A percentile compares a stretch with the other conserved stretches of the same genome.
Conservation (phyloP, 257 asterid species). For the Eustoma russellianum region DNA sequence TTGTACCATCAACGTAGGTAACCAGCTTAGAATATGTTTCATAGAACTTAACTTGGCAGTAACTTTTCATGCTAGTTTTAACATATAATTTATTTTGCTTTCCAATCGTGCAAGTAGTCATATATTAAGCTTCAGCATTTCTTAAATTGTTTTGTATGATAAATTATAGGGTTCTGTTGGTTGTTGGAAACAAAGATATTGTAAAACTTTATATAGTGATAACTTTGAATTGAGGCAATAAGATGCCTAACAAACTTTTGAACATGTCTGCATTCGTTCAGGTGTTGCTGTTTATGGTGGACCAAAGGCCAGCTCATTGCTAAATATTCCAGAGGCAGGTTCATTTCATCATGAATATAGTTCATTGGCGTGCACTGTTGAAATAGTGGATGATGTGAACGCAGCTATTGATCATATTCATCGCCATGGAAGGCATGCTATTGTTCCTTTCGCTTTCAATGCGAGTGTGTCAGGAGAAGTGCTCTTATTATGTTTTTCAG, state of each 20-base stretch:
- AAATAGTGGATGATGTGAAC: constrained; percentile 85
- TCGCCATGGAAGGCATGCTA: constrained; percentile 74
- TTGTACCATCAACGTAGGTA: too few species aligned
- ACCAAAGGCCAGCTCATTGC: constrained; percentile 59
- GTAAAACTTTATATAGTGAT: neutral
- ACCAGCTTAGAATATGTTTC: too few species aligned
- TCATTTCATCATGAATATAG: constrained; percentile 89
- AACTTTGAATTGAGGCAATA: neutral
- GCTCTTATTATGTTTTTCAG: neutral
- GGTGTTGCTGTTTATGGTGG: constrained; percentile 87
- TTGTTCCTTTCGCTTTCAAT: constrained; percentile 3
- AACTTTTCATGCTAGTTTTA: too few species aligned
- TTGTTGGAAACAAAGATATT: too few species aligned
- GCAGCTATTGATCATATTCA: constrained; percentile 91
- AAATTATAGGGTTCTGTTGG: too few species aligned
- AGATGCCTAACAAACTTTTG: too few species aligned
- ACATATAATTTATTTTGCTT: too few species aligned
- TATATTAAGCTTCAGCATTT: too few species aligned
- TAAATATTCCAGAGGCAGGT: constrained; percentile 63
- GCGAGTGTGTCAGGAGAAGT: neutral
- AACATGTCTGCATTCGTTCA: constrained; percentile 12
- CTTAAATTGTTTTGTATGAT: too few species aligned
- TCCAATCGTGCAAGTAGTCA: too few species aligned
- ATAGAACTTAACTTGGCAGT: too few species aligned
- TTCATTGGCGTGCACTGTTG: constrained; percentile 88